Percentiles rank a stretch among this genome's conserved stretches.
These are phyloP conservation scores for Pseudocercospora eumusae DNA, from an alignment of 2,329 filamentous ascomycete genomes.

Conservation along the genomic window DNA sequence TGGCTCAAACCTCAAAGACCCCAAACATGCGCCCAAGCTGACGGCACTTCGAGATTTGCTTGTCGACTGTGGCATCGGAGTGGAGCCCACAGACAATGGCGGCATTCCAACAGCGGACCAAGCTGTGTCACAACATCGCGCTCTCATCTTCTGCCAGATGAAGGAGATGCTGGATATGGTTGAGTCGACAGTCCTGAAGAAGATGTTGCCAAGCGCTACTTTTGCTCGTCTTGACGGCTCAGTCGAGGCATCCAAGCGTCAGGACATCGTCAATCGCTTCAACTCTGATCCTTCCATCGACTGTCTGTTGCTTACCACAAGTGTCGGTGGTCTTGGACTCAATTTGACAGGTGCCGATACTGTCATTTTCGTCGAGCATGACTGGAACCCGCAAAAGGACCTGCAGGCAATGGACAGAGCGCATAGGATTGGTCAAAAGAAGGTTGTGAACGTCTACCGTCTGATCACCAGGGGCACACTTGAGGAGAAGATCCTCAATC, in stretches of 20 bases:
- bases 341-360: conserved; percentile 97
- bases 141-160: conserved; percentile 98
- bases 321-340: conserved; percentile 88
- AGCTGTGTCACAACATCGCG: conserved; percentile 93
- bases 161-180: conserved; percentile 99
- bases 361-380: conserved; percentile 98
- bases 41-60: conserved; percentile 85
- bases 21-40: conserved; percentile 87
- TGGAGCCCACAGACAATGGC: conserved; percentile 51
- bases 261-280: conserved; percentile 98
- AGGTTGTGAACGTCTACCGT: conserved; percentile 98
- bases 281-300: conserved; percentile 98
- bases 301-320: conserved; percentile 88
- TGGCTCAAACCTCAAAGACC: conserved; percentile 79
- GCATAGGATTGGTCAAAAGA: conserved; percentile 98
- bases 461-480: conserved; percentile 93
- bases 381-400: conserved; percentile 99
- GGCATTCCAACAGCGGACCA: conserved; percentile 61
- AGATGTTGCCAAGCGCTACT: conserved; percentile 87
- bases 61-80: conserved; percentile 97
- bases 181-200: conserved; percentile 86
- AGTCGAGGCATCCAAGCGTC: conserved; percentile 88
- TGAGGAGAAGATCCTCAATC: conserved; percentile 94
- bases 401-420: conserved; percentile 98
- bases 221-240: conserved; percentile 91